Conservation (phyloP, 2,329 filamentous ascomycete genomes). For the Colletotrichum sp. region DNA sequence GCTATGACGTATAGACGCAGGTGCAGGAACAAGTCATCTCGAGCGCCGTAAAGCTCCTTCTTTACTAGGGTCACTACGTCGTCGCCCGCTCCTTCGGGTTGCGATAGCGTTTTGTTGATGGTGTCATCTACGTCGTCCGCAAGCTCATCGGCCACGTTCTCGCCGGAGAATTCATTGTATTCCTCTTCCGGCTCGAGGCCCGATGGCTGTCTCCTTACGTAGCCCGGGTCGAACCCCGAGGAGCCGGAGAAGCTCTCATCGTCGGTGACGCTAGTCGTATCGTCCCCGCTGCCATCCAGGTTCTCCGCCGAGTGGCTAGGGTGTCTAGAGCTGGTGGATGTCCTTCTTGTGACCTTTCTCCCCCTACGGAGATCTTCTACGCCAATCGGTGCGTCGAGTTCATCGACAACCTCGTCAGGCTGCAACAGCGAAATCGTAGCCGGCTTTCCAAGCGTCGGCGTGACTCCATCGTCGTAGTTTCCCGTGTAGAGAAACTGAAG, state of each 20-base stretch:
- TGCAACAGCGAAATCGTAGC: neutral
- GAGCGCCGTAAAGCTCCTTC: neutral
- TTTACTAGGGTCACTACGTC: neutral
- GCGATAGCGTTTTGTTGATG: neutral
- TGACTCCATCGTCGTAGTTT: slow-evolving; percentile 16
- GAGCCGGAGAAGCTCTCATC: neutral
- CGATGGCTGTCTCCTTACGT: neutral
- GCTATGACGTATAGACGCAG: slow-evolving; percentile 37
- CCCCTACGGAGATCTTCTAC: neutral
- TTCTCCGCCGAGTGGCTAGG: neutral
- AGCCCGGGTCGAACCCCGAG: neutral
- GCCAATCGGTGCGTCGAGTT: neutral
- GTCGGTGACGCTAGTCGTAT: neutral
- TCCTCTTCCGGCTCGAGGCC: neutral
- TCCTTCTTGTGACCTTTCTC: neutral
- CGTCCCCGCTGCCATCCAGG: neutral
- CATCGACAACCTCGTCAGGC: neutral
- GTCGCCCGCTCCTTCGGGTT: neutral
- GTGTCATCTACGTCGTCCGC: neutral
- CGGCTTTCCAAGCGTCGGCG: neutral
- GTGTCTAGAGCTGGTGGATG: neutral
- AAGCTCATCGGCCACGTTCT: neutral
- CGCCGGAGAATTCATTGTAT: neutral
- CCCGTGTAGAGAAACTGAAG: slow-evolving; percentile 35
- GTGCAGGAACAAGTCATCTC: slow-evolving; percentile 20